A percentile compares a stretch with the other conserved stretches of the same genome.
Evolutionary conservation across 2,329 filamentous ascomycete genomes (phyloP).

Genomic region (Polychaeton citri): DNA sequence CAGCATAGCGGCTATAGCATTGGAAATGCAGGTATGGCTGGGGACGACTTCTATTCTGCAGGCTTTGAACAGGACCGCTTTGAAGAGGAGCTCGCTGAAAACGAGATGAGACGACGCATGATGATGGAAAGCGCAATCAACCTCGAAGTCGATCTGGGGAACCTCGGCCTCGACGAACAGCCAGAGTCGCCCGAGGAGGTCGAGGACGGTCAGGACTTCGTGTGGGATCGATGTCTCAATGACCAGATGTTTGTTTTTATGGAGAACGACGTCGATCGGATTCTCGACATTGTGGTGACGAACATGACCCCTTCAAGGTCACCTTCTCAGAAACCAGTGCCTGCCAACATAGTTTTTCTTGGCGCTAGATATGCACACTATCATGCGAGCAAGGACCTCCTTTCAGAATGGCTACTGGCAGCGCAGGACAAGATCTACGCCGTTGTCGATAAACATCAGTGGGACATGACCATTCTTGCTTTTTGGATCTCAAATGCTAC

Average conservation of each 20-base stretch:
- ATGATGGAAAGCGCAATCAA: slow-evolving; percentile 99
- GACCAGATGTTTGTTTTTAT: slow-evolving; percentile 99
- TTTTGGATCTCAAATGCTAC: slow-evolving; percentile 99
- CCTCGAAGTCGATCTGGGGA: slow-evolving; percentile 88
- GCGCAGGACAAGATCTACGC: slow-evolving; percentile 96
- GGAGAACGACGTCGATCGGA: slow-evolving; percentile 78
- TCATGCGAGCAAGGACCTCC: slow-evolving; percentile 73
- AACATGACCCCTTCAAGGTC: slow-evolving; percentile 96
- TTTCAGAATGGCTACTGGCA: slow-evolving; percentile 65
- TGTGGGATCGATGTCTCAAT: slow-evolving; percentile 86
- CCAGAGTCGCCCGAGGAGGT: slow-evolving; percentile 80
- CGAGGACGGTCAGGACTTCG: slow-evolving; percentile 85
- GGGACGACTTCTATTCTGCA: slow-evolving; percentile 83
- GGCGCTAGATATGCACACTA: slow-evolving; percentile 95
- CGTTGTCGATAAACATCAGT: slow-evolving; percentile 88
- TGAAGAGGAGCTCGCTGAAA: slow-evolving; percentile 94
- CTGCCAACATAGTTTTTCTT: slow-evolving; percentile 92
- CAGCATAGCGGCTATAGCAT: slow-evolving; percentile 89
- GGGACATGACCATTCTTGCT: slow-evolving; percentile 98
- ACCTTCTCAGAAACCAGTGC: slow-evolving; percentile 92
- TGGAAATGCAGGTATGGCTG: slow-evolving; percentile 58
- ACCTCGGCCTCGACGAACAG: slow-evolving; percentile 88
- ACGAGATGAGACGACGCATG: slow-evolving; percentile 88
- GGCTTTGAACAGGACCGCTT: slow-evolving; percentile 89
- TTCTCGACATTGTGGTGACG: slow-evolving; percentile 90